phyloP scores from a whole-genome alignment of 352 stramenopile genomes.

The Globisporangium nagaii region DNA sequence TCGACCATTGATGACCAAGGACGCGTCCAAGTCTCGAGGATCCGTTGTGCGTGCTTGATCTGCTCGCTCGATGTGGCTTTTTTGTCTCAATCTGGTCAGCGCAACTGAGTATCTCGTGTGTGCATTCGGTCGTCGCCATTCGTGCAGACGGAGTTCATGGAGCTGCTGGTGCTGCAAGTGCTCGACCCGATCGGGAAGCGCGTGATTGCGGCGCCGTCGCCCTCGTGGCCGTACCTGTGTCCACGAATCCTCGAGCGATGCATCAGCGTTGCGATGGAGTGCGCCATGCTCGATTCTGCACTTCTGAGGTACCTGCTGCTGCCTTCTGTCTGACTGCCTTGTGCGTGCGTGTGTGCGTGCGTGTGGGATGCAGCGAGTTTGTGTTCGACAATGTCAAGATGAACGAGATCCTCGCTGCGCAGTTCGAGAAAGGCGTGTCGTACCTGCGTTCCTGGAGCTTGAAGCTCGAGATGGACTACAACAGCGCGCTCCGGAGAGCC shows the following conservation, averaged over 20 bases:
- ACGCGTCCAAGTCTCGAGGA: conserved; percentile 7
- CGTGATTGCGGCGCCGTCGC: conserved; percentile 31
- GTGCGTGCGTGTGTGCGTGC: too few species aligned
- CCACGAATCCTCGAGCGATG: conserved; percentile 50
- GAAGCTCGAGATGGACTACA: conserved; percentile 48
- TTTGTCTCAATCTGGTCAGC: too few species aligned
- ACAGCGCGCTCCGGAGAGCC: conserved; percentile 3
- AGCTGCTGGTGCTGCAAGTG: conserved; percentile 41
- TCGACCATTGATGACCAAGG: conserved; percentile 1
- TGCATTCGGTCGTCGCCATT: too few species aligned
- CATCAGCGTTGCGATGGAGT: conserved; percentile 52
- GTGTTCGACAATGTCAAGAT: conserved; percentile 37
- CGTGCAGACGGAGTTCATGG: conserved; percentile 48
- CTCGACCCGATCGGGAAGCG: conserved; percentile 40
- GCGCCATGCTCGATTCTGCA: conserved; percentile 2
- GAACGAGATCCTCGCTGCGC: conserved; percentile 31
- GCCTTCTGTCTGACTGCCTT: neutral
- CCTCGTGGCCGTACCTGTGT: conserved; percentile 36
- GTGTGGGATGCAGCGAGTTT: conserved; percentile 32
- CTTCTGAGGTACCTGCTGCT: neutral
- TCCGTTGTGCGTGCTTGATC: conserved; percentile 4
- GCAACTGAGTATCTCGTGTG: neutral
- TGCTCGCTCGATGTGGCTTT: neutral
- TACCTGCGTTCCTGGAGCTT: conserved; percentile 42
- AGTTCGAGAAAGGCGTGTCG: conserved; percentile 45